Evolutionary conservation across 2,329 filamentous ascomycete genomes (phyloP), one percentile per base, ranked within the genome.

Genomic region (Aspergillus hiratsukae): DNA sequence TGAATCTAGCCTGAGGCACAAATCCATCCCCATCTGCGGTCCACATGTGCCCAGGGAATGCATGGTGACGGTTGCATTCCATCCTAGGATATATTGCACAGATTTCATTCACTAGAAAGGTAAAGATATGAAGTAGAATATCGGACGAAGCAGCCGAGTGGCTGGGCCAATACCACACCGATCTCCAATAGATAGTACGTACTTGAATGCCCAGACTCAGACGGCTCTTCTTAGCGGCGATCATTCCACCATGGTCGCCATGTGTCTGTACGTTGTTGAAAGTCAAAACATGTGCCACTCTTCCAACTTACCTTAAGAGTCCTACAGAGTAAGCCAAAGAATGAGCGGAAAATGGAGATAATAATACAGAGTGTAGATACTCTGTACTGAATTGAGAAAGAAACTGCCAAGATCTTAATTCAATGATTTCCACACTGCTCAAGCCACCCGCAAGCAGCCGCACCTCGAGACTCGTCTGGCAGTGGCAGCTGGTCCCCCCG

Each of bases 191-290:
- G n/a, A n/a, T n/a, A n/a, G n/a, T n/a, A n/a, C n/a, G 5, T 27
- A 17, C 31, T 35, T 5, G 11, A 17, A 7, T 37, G 31, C 31
- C 31, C 14, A 37, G 31, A 37, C 31, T 37, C 31, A 37, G 31
- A 37, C 31, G 14, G 31, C 31, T 37, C 3, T 54, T 52, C 48
- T 55, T 62, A 63, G 61, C 58, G 62, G 62, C 61, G 62, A 64
- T 64, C 62, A 64, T 63, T 64, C 60, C 62, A 58, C 57, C 62
- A 56, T 63, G 61, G 62, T 62, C 62, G 61, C 61, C 61, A 63
- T 64, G 62, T 64, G 62, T 62, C 53, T 49, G 46, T 45, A n/a
- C 41, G 41, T 54, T 55, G 58, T 54, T 59, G 45, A 62, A 63
- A 61, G 58, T 58, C 59, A 63, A 63, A 61, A 14, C 41, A 45